A percentile compares a stretch with the other conserved stretches of the same genome.
These are phyloP conservation scores for Coemansia sp. DNA, from an alignment of 192 early-diverging fungal genomes.

Conservation along the genomic window DNA sequence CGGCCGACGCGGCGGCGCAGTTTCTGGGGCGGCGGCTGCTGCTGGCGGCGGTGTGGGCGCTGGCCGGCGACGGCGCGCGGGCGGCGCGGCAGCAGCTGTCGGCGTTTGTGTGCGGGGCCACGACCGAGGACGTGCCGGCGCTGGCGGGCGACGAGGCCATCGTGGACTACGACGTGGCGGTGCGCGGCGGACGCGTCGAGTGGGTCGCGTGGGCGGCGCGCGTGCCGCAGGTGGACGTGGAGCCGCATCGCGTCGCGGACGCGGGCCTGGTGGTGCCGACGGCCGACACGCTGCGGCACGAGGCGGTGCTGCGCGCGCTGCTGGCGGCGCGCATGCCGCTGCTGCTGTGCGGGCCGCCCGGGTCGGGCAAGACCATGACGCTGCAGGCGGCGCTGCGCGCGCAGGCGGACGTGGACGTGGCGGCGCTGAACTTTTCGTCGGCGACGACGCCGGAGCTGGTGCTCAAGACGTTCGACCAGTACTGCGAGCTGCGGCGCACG, in stretches of 20 bases:
- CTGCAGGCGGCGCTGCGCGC: conserved; percentile 92
- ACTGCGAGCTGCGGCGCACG: conserved; percentile 97
- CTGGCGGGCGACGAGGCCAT: conserved; percentile 51
- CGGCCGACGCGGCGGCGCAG: conserved; percentile 64
- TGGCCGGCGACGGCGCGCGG: conserved; percentile 82
- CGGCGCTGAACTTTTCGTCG: conserved; percentile 97
- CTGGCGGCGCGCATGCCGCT: conserved; percentile 92
- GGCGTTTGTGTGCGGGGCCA: conserved; percentile 72
- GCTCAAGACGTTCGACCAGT: conserved; percentile 93
- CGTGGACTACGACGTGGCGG: conserved; percentile 86
- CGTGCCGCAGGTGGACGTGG: conserved; percentile 94
- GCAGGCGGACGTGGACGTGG: conserved; percentile 92
- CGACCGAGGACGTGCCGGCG: conserved; percentile 71
- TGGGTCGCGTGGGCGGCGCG: conserved; percentile 88
- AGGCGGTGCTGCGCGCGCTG: conserved; percentile 93
- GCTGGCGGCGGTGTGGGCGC: conserved; percentile 87
- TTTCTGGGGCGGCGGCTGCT: conserved; percentile 83
- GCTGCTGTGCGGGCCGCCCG: conserved; percentile 97
- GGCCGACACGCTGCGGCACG: conserved; percentile 95
- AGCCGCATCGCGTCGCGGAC: conserved; percentile 84
- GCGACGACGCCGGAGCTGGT: conserved; percentile 95
- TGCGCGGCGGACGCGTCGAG: conserved; percentile 63
- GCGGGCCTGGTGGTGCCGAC: conserved; percentile 97
- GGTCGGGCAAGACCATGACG: conserved; percentile 99
- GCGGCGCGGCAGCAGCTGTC: conserved; percentile 69